phyloP scores from a whole-genome alignment of 805 yeast species.

The Babjeviella inositovora region DNA sequence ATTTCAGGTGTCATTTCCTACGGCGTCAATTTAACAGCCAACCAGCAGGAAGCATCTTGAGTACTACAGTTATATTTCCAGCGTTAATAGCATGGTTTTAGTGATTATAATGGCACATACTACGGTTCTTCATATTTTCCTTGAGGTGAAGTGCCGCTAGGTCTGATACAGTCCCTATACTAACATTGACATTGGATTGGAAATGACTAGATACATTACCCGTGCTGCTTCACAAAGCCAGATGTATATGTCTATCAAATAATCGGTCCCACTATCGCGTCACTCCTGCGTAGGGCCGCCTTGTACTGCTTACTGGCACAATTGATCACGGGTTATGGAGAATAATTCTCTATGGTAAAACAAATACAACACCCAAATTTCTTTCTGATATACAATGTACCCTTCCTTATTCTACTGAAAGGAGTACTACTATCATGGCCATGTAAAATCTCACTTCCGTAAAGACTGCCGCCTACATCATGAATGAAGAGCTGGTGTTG shows the following conservation, averaged over 20 bases:
- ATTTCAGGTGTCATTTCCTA: no score
- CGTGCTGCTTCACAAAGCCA: slow-evolving; percentile 29
- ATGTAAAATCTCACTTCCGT: slow-evolving; percentile 11
- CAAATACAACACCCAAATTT: slow-evolving; percentile 50
- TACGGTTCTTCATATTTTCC: no score
- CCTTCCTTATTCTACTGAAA: slow-evolving; percentile 51
- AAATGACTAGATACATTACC: slow-evolving; percentile 54
- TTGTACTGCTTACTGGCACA: slow-evolving; percentile 61
- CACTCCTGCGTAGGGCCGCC: slow-evolving; percentile 77
- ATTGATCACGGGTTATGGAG: slow-evolving; percentile 44
- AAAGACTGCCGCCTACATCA: slow-evolving; percentile 38
- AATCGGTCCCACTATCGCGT: slow-evolving; percentile 58
- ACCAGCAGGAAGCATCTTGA: no score
- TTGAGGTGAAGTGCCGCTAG: slow-evolving; percentile 31
- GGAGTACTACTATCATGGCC: slow-evolving; percentile 58
- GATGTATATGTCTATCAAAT: slow-evolving; percentile 45
- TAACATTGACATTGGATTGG: slow-evolving; percentile 37
- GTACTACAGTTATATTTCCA: no score
- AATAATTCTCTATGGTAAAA: slow-evolving; percentile 26
- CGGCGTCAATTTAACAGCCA: no score
- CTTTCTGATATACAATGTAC: slow-evolving; percentile 51
- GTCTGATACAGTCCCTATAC: slow-evolving; percentile 54
- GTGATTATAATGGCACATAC: no score
- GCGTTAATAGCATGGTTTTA: no score
- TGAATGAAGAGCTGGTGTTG: slow-evolving; percentile 66